These are phyloP conservation scores for Podaxis mareebaensis DNA, from an alignment of 768 basidiomycete genomes.

Conservation along the genomic window DNA sequence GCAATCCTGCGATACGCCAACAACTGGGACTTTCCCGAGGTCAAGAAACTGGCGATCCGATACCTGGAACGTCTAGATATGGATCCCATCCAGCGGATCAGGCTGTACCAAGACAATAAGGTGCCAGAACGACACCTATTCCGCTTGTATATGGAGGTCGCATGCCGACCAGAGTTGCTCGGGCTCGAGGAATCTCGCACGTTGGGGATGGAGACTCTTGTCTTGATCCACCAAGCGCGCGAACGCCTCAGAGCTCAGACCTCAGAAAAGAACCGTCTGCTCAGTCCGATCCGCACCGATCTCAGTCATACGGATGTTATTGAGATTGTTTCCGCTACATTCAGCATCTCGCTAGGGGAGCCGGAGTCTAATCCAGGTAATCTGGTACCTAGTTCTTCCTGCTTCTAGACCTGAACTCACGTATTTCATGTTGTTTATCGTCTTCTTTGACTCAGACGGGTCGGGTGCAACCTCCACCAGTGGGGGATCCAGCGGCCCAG, in stretches of 20 bases:
- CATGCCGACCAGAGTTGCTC: slow-evolving; percentile 32
- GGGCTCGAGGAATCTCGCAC: slow-evolving; percentile 50
- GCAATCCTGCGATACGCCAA: not conserved
- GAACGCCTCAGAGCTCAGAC: slow-evolving; percentile 44
- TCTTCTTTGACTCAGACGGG: too few relatives aligned
- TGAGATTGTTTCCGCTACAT: slow-evolving; percentile 2
- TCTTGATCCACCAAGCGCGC: slow-evolving; percentile 54
- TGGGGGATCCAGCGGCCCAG: not conserved
- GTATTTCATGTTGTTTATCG: not conserved
- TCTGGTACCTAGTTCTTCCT: not conserved
- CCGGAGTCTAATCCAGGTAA: not conserved
- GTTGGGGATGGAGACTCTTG: slow-evolving; percentile 55
- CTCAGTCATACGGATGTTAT: not conserved
- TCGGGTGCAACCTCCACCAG: too few relatives aligned
- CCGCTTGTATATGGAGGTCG: slow-evolving; percentile 3
- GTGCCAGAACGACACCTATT: slow-evolving; percentile 2
- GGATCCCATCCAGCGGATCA: not conserved
- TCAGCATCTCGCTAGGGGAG: not conserved
- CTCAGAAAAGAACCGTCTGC: not conserved
- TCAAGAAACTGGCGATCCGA: slow-evolving; percentile 5
- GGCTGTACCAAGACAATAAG: not conserved
- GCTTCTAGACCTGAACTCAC: not conserved
- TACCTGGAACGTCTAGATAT: not conserved
- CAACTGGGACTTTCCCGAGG: slow-evolving; percentile 4
- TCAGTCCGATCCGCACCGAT: slow-evolving; percentile 6